Percentiles rank a stretch among this genome's conserved stretches.
These are phyloP conservation scores for Sarcomyxa edulis DNA, from an alignment of 768 basidiomycete species.

Conservation along the genomic window DNA sequence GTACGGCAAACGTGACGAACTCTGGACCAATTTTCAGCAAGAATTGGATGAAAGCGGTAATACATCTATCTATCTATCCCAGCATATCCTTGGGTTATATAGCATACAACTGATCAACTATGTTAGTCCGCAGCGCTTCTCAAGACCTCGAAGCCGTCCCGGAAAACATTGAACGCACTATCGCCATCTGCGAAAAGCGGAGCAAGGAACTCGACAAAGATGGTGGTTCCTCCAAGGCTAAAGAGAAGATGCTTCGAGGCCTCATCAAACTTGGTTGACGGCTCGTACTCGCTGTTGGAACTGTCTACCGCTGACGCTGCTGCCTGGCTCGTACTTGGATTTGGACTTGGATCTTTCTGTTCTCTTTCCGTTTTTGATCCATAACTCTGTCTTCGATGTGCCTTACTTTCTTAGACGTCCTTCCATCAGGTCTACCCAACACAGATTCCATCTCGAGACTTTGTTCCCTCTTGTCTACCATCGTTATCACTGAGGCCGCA, in stretches of 20 bases:
- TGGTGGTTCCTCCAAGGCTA: slow-evolving; percentile 12
- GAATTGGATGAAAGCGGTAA: slow-evolving; percentile 45
- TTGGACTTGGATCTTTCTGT: slow-evolving; percentile 1
- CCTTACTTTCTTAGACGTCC: no score
- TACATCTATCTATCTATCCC: slow-evolving; percentile 9
- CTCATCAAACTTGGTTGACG: slow-evolving; percentile 20
- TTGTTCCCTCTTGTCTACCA: no score
- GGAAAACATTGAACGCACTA: slow-evolving; percentile 43
- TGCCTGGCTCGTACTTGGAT: neutral
- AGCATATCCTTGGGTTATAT: no score
- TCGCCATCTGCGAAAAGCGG: slow-evolving; percentile 50
- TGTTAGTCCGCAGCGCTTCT: slow-evolving; percentile 20
- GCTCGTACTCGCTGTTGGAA: neutral
- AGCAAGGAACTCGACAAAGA: slow-evolving; percentile 37
- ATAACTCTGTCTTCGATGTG: no score
- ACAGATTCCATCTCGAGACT: no score
- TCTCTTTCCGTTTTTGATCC: neutral
- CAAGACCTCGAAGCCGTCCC: slow-evolving; percentile 41
- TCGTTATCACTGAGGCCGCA: no score
- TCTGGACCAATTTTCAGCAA: slow-evolving; percentile 46
- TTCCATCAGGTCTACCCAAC: no score
- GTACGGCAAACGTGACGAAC: slow-evolving; percentile 38
- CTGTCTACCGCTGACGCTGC: neutral
- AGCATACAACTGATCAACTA: no score
- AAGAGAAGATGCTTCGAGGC: slow-evolving; percentile 24